Evolutionary conservation across 768 basidiomycete genomes (phyloP).

Genomic region (Auriscalpium vulgare): DNA sequence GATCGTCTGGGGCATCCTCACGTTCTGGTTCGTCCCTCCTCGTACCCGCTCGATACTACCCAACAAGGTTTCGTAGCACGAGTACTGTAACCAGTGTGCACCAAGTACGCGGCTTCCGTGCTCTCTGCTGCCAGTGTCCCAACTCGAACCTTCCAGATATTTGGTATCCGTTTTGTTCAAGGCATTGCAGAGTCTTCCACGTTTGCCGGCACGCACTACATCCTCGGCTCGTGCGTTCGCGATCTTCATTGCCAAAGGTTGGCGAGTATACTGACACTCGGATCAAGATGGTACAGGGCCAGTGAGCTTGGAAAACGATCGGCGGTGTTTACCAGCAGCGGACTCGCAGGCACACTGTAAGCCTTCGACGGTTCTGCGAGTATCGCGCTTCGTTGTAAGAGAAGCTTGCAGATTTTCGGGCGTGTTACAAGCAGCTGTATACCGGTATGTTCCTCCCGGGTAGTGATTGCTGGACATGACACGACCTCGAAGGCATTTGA

Average conservation of each 20-base stretch:
- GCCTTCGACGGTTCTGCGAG: constrained; percentile 5
- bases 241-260: background rate
- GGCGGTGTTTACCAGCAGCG: constrained; percentile 63
- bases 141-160: constrained; percentile 33
- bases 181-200: constrained; percentile 69
- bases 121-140: background rate
- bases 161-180: constrained; percentile 65
- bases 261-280: background rate
- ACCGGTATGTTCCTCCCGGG: constrained; percentile 30
- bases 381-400: background rate
- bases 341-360: constrained; percentile 53
- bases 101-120: constrained; percentile 31
- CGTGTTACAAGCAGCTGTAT: constrained; percentile 55
- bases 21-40: constrained; percentile 40
- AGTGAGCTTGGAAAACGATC: constrained; percentile 66
- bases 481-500: constrained; percentile 35
- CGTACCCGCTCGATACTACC: background rate
- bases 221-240: constrained; percentile 56
- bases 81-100: constrained; percentile 46
- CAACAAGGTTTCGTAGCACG: constrained; percentile 30
- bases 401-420: constrained; percentile 45
- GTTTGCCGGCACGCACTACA: constrained; percentile 67
- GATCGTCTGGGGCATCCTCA: constrained; percentile 57
- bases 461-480: background rate
- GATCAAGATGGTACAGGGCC: constrained; percentile 56